Conservation (phyloP, 768 basidiomycete species). For the Lactarius vividus region DNA sequence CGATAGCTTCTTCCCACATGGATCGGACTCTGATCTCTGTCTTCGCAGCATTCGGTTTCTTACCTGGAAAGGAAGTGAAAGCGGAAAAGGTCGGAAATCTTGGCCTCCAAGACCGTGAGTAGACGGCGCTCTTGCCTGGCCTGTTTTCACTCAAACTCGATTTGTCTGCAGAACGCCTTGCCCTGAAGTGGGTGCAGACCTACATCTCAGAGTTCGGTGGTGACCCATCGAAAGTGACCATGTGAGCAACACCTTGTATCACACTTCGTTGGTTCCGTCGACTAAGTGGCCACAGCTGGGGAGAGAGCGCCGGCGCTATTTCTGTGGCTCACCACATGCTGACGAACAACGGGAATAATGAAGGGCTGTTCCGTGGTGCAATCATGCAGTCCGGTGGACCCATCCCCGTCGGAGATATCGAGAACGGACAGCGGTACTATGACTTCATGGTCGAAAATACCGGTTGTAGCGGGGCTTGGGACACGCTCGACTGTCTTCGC, state of each 20-base stretch:
- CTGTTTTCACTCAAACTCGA: neutral
- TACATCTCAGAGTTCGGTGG: constrained; percentile 66
- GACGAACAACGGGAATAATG: constrained; percentile 39
- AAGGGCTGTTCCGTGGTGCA: constrained; percentile 43
- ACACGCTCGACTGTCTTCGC: constrained; percentile 47
- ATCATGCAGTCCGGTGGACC: constrained; percentile 47
- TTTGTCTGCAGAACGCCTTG: constrained; percentile 45
- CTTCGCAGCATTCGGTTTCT: constrained; percentile 46
- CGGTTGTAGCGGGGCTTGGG: constrained; percentile 35
- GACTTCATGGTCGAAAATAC: constrained; percentile 41
- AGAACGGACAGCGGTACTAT: constrained; percentile 38
- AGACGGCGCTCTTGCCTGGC: neutral
- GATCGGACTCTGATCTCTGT: neutral
- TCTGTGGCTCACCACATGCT: constrained; percentile 45
- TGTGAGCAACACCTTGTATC: constrained; percentile 38
- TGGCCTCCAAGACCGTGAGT: constrained; percentile 64
- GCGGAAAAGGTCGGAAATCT: constrained; percentile 56
- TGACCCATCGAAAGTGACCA: constrained; percentile 57
- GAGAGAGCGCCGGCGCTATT: constrained; percentile 55
- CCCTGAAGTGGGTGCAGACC: constrained; percentile 63
- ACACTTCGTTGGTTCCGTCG: neutral
- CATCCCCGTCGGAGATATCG: constrained; percentile 33
- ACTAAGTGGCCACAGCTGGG: constrained; percentile 38
- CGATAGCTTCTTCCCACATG: neutral
- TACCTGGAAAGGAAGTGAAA: constrained; percentile 51